These are phyloP conservation scores for Yamadazyma aaseri DNA, from an alignment of 1,139 yeast genomes.

Conservation along the genomic window DNA sequence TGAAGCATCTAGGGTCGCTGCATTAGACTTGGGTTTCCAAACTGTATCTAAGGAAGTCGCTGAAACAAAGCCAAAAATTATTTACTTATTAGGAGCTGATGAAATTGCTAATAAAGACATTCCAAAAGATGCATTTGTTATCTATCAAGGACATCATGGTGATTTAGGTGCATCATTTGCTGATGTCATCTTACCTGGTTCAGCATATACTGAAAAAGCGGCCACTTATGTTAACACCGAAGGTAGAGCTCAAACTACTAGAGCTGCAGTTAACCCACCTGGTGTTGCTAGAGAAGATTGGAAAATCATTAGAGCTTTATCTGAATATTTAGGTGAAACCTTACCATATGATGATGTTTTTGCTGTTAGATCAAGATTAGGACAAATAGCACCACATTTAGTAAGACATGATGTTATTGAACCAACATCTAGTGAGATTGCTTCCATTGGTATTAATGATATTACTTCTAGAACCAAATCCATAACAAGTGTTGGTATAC, in stretches of 20 bases:
- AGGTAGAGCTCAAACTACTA: constrained; percentile 82
- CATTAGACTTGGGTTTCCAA: constrained; percentile 80
- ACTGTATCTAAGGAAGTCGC: constrained; percentile 50
- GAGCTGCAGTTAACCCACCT: constrained; percentile 90
- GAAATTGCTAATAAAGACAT: constrained; percentile 68
- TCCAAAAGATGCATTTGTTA: constrained; percentile 84
- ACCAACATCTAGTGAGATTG: constrained; percentile 59
- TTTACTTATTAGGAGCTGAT: constrained; percentile 83
- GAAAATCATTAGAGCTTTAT: constrained; percentile 82
- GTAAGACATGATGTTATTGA: constrained; percentile 76
- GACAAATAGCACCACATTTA: constrained; percentile 80
- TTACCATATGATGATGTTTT: constrained; percentile 78
- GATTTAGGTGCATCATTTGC: constrained; percentile 87
- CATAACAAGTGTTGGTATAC: constrained; percentile 45
- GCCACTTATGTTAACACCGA: constrained; percentile 91
- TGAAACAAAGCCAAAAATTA: constrained; percentile 64
- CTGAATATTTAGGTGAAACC: constrained; percentile 70
- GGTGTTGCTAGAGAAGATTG: constrained; percentile 93
- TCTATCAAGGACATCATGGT: constrained; percentile 93
- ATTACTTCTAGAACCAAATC: constrained; percentile 39
- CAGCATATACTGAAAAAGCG: constrained; percentile 86
- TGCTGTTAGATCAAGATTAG: constrained; percentile 68
- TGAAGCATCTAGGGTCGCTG: constrained; percentile 85
- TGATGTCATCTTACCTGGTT: constrained; percentile 83
- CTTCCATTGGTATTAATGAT: constrained; percentile 57